Evolutionary conservation across 768 basidiomycete genomes (phyloP), one percentile per base, ranked within the genome.

Genomic region (Suillus variegatus): DNA sequence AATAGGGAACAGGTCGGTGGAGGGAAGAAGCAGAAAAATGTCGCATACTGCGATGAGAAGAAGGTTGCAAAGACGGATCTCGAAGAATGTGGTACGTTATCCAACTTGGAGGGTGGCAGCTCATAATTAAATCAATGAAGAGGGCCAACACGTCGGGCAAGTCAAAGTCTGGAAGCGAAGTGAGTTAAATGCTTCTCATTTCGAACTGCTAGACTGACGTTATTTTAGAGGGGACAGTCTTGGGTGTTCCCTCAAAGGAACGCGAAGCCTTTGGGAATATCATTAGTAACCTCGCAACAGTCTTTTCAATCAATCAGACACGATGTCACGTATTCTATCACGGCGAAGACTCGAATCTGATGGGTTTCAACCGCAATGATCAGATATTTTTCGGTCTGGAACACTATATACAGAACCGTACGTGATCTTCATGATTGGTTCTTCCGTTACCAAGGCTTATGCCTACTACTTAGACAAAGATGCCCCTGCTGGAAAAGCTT

Each of bases 331-430:
- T 69, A 61, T 67, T 69, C 36, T 68, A 35, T 57, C 60, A 67
- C 10, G 25, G 38, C 22, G n/a, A 32, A 22, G 67, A 67, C 60
- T 6, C 18, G 9, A 62, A 65, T 44, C 43, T 69, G 55, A 67
- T 69, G 68, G 68, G 68, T n/a, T 69, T 69, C 62, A 69, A 69
- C 49, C 68, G 68, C 12, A 69, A 62, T 40, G 61, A 57, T 36
- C 61, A 61, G 18, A 67, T 69, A 20, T 69, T 65, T 56, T 60
- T 69, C 16, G 67, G 67, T 41, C 54, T 69, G 22, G 64, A 67
- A 14, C 68, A 69, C 38, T 69, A 65, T 55, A 44, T 43, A 32
- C 22, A 40, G 12, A 65, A 63, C 13, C 68, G 68, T 69, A 28
- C 38, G 68, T 64, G 46, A 22, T 52, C n/a, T 9, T 32, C 22